These are phyloP conservation scores for Silene noctiflora DNA, from an alignment of 179 eudicot species.

Conservation along the genomic window DNA sequence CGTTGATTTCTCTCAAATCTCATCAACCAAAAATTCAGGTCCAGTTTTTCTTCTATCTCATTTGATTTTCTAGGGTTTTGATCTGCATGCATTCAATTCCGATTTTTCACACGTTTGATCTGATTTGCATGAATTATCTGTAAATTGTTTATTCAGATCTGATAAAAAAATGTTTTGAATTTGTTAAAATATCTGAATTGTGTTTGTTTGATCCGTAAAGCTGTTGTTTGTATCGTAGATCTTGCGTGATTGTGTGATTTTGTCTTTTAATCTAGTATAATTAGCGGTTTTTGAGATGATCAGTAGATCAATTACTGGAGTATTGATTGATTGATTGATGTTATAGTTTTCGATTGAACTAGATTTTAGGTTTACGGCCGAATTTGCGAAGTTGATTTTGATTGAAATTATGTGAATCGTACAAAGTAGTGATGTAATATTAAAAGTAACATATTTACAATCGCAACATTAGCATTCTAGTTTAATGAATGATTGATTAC, in stretches of 20 bases:
- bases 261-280: neutral
- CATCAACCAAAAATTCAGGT: neutral
- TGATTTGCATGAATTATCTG: neutral
- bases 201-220: neutral
- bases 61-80: neutral
- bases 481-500: no score
- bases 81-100: neutral
- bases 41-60: neutral
- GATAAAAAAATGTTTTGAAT: neutral
- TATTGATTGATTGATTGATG: neutral
- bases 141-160: neutral
- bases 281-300: neutral
- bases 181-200: neutral
- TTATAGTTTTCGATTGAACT: neutral
- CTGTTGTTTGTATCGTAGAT: neutral
- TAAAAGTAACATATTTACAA: no score
- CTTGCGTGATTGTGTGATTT: slow-evolving; percentile 1
- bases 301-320: neutral
- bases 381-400: neutral
- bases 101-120: neutral
- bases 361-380: neutral
- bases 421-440: no score
- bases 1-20: neutral
- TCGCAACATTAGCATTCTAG: no score
- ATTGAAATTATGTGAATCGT: neutral